Evolutionary conservation across 176 grass and related monocot species (phyloP), one percentile per base, ranked within the genome.

Genomic region (Zizania latifolia): DNA sequence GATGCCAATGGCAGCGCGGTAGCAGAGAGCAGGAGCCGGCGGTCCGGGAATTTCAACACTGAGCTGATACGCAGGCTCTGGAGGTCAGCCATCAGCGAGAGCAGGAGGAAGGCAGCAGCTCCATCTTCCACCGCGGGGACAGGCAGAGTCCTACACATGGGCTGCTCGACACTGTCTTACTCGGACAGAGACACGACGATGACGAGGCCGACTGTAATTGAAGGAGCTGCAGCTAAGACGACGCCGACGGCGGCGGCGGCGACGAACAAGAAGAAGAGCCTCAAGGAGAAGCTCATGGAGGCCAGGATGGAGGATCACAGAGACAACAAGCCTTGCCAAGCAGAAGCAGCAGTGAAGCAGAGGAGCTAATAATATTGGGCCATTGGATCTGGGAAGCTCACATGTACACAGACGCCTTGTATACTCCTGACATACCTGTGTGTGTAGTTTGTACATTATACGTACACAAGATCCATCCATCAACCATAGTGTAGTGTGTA

Each of bases 261-360:
- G n/a, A n/a, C n/a, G 19, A 51, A 8, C 17, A 53, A 53, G 48
- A 90, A 58, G 80, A 63, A 71, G 32, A 90, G 76, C 58, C 77
- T 90, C 8, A 80, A 77, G 76, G 80, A 83, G 12, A 87, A 87
- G 88, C 88, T 90, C 8, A 26, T 84, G 58, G 76, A 84, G 76
- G 88, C 84, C 4, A 73, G 88, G 34, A 77, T 87, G 67, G 69
- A 90, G 2, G 81, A 82, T 27, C 75, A 75, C 4, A 85, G 34
- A 8, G 41, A 55, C 27, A 40, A 37, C n/a, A n/a, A n/a, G 28
- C 60, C 62, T 10, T 33, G 54, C 48, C 26, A 39, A 64, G 41
- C 41, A 28, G 21, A n/a, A n/a, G n/a, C n/a, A n/a, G n/a, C n/a
- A n/a, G n/a, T n/a, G n/a, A n/a, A n/a, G n/a, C n/a, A n/a, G n/a